Conservation (phyloP, 1,139 yeast genomes). For the Hanseniaspora gamundiae region DNA sequence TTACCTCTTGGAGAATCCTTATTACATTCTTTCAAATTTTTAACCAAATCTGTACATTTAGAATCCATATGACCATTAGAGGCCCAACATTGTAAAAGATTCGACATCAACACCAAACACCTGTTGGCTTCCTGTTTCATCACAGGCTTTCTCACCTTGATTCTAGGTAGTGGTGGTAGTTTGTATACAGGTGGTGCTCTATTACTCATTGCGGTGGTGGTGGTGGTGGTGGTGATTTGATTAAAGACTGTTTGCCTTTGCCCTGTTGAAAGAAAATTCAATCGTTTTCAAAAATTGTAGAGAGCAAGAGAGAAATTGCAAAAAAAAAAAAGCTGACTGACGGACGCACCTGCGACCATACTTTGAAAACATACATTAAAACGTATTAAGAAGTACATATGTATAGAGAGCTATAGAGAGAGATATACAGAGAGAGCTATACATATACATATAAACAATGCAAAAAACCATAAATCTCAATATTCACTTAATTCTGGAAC, state of each 20-base stretch:
- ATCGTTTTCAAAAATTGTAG: too few species aligned
- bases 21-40: constrained; percentile 39
- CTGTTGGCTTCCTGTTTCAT: constrained; percentile 48
- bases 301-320: too few species aligned
- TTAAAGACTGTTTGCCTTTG: too few species aligned
- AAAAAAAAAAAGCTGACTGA: too few species aligned
- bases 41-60: constrained; percentile 52
- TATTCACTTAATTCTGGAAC: constrained; percentile 58
- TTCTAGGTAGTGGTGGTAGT: constrained; percentile 66
- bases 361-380: too few species aligned
- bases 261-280: too few species aligned
- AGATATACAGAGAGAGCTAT: too few species aligned
- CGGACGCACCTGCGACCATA: too few species aligned
- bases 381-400: too few species aligned
- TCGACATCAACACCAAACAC: constrained; percentile 73
- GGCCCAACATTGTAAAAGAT: constrained; percentile 90
- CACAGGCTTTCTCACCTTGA: constrained; percentile 58
- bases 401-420: too few species aligned
- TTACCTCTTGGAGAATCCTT: constrained; percentile 18
- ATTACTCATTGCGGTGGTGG: constrained; percentile 15
- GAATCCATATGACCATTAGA: constrained; percentile 78
- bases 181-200: constrained; percentile 22
- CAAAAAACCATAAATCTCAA: too few species aligned
- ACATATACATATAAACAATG: too few species aligned
- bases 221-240: constrained; percentile 6